Conservation (phyloP, 2,329 filamentous ascomycete species). For the Xylaria sp. region DNA sequence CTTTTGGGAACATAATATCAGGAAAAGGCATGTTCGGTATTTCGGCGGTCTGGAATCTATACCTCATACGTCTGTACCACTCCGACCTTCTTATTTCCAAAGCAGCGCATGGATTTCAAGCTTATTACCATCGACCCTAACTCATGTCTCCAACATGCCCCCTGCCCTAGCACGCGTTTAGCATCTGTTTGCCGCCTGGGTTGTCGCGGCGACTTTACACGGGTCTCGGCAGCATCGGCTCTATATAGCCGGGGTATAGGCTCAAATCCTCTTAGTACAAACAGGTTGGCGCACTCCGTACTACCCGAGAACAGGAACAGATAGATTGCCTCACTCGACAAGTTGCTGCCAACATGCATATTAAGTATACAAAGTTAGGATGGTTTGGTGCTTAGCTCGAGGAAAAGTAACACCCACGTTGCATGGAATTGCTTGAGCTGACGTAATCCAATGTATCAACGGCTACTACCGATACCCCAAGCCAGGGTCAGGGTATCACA, state of each 20-base stretch:
- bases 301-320: neutral
- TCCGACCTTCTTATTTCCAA: neutral
- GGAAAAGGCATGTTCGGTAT: constrained; percentile 10
- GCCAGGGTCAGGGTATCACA: constrained; percentile 7
- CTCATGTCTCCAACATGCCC: neutral
- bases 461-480: neutral
- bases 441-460: constrained; percentile 7
- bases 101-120: neutral
- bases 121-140: neutral
- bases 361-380: neutral
- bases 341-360: neutral
- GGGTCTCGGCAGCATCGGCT: constrained; percentile 8
- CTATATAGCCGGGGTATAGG: neutral
- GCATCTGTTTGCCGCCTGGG: neutral
- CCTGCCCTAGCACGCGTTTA: neutral
- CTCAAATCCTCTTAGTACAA: neutral
- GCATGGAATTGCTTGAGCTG: neutral
- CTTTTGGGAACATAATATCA: neutral
- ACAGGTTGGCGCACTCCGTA: neutral
- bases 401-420: neutral
- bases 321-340: neutral
- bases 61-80: neutral
- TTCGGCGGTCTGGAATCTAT: constrained; percentile 20
- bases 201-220: neutral
- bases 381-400: neutral